These are phyloP conservation scores for Penstemon newberryi DNA, from an alignment of 257 asterid species.

Conservation along the genomic window DNA sequence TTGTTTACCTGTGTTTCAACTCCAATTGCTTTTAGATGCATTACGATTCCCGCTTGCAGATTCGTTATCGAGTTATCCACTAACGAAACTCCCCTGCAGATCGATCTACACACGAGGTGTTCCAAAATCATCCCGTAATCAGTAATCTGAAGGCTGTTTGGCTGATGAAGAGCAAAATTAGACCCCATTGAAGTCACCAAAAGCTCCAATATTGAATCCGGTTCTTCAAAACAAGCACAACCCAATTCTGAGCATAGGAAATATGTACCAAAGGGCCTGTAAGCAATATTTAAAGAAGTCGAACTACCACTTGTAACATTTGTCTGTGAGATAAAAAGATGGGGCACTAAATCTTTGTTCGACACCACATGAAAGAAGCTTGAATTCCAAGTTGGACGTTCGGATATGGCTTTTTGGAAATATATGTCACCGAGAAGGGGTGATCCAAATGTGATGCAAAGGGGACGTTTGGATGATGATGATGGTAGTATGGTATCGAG, in stretches of 20 bases:
- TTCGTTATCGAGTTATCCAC: neutral
- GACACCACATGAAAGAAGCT: constrained; percentile 35
- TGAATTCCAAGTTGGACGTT: constrained; percentile 32
- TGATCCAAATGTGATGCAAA: constrained; percentile 41
- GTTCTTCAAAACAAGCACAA: constrained; percentile 35
- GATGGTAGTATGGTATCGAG: constrained; percentile 24
- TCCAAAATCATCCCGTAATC: constrained; percentile 26
- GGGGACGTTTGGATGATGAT: constrained; percentile 23
- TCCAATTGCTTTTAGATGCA: constrained; percentile 32
- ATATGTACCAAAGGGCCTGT: constrained; percentile 33
- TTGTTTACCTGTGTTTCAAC: constrained; percentile 26
- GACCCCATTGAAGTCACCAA: constrained; percentile 11
- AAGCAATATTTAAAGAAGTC: constrained; percentile 3
- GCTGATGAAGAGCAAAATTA: constrained; percentile 10
- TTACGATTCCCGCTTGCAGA: constrained; percentile 33
- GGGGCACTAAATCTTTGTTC: constrained; percentile 30
- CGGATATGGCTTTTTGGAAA: constrained; percentile 32
- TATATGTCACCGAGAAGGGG: constrained; percentile 34
- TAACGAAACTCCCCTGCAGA: constrained; percentile 24
- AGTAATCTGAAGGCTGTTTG: neutral
- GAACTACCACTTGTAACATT: constrained; percentile 4
- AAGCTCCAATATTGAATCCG: constrained; percentile 26
- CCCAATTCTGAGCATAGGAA: constrained; percentile 30
- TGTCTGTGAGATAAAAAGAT: constrained; percentile 13
- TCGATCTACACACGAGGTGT: constrained; percentile 14